Evolutionary conservation across 768 basidiomycete genomes (phyloP).

Genomic region (Crepidotus variabilis): DNA sequence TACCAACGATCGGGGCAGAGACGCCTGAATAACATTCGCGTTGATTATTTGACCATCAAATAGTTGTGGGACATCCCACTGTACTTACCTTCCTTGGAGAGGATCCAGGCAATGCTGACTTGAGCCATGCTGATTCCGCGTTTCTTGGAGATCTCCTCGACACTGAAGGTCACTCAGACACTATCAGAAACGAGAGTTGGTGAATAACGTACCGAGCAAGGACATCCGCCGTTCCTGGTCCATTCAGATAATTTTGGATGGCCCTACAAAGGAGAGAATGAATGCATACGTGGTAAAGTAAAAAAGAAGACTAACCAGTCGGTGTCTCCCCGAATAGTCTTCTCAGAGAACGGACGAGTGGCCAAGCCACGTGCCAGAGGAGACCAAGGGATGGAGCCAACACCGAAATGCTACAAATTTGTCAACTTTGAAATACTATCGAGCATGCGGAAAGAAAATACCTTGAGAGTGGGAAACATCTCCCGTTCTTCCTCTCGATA

Average conservation of each 20-base stretch:
- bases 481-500: conserved; percentile 67
- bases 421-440: background rate
- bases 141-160: conserved; percentile 13
- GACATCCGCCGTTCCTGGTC: background rate
- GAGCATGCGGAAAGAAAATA: conserved; percentile 7
- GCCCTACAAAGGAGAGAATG: background rate
- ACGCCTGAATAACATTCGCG: conserved; percentile 23
- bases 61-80: background rate
- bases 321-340: conserved; percentile 34
- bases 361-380: conserved; percentile 52
- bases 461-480: conserved; percentile 59
- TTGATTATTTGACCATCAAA: background rate
- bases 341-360: conserved; percentile 33
- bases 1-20: conserved; percentile 48
- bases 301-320: conserved; percentile 25
- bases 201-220: background rate
- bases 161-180: background rate
- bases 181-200: background rate
- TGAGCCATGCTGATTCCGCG: conserved; percentile 15
- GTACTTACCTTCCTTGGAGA: conserved; percentile 7
- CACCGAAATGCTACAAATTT: conserved; percentile 39
- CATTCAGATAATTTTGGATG: background rate
- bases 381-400: conserved; percentile 58
- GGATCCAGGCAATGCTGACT: conserved; percentile 12
- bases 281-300: background rate